Base-by-base conservation (phyloP, 2,329 filamentous ascomycete genomes). In the Ophiostoma ulmi region DNA sequence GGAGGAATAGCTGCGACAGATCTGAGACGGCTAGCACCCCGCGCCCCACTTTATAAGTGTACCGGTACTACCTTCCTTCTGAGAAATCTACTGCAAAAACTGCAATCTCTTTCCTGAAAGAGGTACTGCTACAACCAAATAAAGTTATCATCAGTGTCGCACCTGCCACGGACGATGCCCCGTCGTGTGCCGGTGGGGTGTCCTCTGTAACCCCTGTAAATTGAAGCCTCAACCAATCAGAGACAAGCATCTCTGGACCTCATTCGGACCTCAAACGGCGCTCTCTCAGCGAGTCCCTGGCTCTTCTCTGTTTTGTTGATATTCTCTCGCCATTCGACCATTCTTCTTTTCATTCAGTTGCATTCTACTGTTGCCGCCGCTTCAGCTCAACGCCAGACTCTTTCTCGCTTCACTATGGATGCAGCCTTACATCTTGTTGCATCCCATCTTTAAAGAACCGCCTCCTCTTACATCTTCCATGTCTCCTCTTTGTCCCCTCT, bases 1-100 rank as follows among this genome's bases (percentile, higher is more conserved):
- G 67, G 64, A 66, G 68, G 65, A 72, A 70, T 74, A 71, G 73
- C 79, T 82, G 80, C 77, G 78, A 82, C 81, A 81, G 71, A 72
- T 72, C 71, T 72, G 71, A 72, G 71, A 72, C 71, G 63, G 58
- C 61, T 67, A 63, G 39, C 65, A 67, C 61, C 67, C 69, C 69
- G 69, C 52, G 64, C 52, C 48, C 71, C 69, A 68, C 70, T 67
- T 14, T 69, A 22, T 14, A 52, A n/a, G 3, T 39, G 70, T 71
- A 71, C 70, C 10, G 5, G 22, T 67, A 67, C 65, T 20, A 3
- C 36, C 1, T 20, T 10, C 20, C 6, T 1, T 20, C 4, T 22
- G 63, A 39, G 26, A 22, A 39, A 44, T 14, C 65, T 22, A 39
- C 39, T 66, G 8, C 64, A 66, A 38, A 17, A 8, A 6, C 35